These are phyloP conservation scores for Populus tremula DNA, from an alignment of 345 rosid species.

Conservation along the genomic window DNA sequence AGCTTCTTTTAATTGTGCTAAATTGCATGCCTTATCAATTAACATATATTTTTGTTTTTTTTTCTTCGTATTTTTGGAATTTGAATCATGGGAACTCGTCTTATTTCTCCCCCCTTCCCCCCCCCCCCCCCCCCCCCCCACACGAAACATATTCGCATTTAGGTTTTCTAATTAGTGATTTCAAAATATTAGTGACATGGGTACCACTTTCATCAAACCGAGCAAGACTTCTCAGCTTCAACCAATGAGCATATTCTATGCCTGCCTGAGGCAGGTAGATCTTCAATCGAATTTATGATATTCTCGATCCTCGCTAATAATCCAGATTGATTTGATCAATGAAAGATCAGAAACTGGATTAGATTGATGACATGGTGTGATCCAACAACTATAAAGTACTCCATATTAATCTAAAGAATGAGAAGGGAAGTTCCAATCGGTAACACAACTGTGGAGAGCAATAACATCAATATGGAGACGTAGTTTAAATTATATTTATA, in stretches of 20 bases:
- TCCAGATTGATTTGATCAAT: background rate
- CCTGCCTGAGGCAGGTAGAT: background rate
- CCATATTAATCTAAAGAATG: background rate
- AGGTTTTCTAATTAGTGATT: background rate
- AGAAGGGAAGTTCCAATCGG: background rate
- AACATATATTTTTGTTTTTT: too few species aligned
- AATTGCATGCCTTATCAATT: too few species aligned
- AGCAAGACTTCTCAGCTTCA: too few species aligned
- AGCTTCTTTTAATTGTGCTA: too few species aligned
- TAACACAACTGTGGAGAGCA: conserved; percentile 21
- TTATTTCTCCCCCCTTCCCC: too few species aligned
- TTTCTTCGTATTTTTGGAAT: background rate
- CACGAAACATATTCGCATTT: background rate
- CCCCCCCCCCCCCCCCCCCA: background rate
- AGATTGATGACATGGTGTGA: conserved; percentile 26
- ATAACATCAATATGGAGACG: background rate
- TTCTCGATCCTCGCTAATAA: background rate
- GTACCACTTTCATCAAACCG: background rate
- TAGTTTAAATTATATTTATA: too few species aligned
- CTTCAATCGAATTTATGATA: background rate
- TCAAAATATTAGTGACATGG: too few species aligned
- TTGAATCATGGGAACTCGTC: background rate
- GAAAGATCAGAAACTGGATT: conserved; percentile 15
- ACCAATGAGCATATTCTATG: background rate
- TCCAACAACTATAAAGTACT: background rate